These are phyloP conservation scores for Bertia moriformis DNA, from an alignment of 2,329 filamentous ascomycete genomes.

Conservation along the genomic window DNA sequence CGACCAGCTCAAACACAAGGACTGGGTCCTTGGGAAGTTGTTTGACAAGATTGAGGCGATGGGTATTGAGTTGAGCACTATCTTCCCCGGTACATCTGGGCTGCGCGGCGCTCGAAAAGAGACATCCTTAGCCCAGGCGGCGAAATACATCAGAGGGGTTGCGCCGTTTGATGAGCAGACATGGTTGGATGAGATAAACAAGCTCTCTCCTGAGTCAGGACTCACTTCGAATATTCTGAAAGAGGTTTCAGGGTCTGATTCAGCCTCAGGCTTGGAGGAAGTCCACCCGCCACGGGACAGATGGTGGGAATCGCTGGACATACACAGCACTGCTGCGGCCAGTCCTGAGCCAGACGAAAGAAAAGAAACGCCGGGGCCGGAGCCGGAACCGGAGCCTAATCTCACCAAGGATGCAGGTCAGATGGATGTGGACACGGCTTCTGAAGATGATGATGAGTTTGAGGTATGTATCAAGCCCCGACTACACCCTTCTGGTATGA, in stretches of 20 bases:
- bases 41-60: neutral
- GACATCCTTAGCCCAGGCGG: neutral
- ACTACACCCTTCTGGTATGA: neutral
- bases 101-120: neutral
- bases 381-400: neutral
- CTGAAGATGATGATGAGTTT: constrained; percentile 1
- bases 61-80: neutral
- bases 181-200: neutral
- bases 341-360: neutral
- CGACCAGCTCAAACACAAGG: neutral
- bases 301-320: neutral
- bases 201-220: neutral
- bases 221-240: neutral
- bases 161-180: neutral
- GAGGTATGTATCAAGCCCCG: neutral
- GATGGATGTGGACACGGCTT: neutral
- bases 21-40: neutral
- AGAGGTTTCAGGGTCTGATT: neutral
- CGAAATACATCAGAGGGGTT: neutral
- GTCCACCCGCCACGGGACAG: neutral
- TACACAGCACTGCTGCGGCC: neutral
- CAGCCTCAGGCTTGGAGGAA: neutral
- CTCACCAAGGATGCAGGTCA: neutral
- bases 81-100: neutral
- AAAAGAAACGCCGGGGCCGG: neutral